A percentile compares a stretch with the other conserved stretches of the same genome.
Conservation (phyloP, 768 basidiomycete species). For the Kwoniella pini region DNA sequence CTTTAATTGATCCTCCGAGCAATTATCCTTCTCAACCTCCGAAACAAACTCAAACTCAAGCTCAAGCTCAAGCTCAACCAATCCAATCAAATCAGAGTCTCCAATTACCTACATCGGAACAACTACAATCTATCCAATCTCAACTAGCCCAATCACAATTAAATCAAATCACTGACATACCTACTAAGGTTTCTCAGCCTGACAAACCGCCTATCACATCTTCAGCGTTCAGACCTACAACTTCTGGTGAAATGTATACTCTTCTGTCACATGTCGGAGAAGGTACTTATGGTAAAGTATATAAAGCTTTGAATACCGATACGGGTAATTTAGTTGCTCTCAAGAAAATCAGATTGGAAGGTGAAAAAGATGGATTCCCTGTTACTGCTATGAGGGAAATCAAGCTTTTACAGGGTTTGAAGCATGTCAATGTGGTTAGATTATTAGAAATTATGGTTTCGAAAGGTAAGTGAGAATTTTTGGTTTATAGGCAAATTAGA, state of each 20-base stretch:
- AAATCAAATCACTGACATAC: background rate
- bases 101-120: background rate
- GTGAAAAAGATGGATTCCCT: constrained; percentile 95
- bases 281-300: constrained; percentile 97
- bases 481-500: no score
- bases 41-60: no score
- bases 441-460: constrained; percentile 99
- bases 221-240: background rate
- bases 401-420: constrained; percentile 87
- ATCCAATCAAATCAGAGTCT: background rate
- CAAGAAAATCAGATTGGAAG: constrained; percentile 97
- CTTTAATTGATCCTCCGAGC: no score
- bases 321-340: constrained; percentile 80
- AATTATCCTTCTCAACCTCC: no score
- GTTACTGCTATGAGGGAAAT: constrained; percentile 99
- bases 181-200: no score
- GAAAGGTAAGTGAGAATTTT: constrained; percentile 75
- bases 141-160: background rate
- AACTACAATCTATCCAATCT: background rate
- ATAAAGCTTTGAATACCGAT: constrained; percentile 84
- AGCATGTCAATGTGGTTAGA: constrained; percentile 83
- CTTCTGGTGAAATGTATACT: constrained; percentile 60
- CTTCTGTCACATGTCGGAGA: constrained; percentile 94
- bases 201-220: background rate
- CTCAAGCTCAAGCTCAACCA: no score